phyloP scores from a whole-genome alignment of 108 stramenopile genomes.

The Stephanodiscus triporus region DNA sequence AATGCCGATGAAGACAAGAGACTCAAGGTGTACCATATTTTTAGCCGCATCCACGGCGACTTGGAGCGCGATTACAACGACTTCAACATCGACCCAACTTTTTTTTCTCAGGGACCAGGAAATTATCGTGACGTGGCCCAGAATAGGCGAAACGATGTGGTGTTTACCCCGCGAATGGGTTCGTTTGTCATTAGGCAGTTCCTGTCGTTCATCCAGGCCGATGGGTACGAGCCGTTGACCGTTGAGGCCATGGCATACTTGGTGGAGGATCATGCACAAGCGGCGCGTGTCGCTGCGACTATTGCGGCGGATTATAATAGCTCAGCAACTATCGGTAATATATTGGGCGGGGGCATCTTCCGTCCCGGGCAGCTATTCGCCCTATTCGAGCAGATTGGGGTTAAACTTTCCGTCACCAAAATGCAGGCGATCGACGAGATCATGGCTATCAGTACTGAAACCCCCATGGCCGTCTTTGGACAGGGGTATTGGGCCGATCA shows the following conservation, averaged over 20 bases:
- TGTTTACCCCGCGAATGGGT: constrained; percentile 87
- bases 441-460: constrained; percentile 65
- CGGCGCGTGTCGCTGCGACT: constrained; percentile 58
- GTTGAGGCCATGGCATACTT: constrained; percentile 88
- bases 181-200: constrained; percentile 89
- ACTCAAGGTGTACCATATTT: constrained; percentile 92
- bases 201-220: constrained; percentile 93
- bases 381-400: constrained; percentile 73
- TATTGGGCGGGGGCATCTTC: constrained; percentile 84
- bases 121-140: constrained; percentile 97
- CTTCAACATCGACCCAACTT: constrained; percentile 89
- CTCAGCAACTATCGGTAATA: constrained; percentile 57
- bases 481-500: constrained; percentile 92
- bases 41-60: constrained; percentile 96
- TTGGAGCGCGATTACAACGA: constrained; percentile 98
- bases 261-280: constrained; percentile 60
- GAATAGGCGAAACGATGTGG: constrained; percentile 94
- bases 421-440: constrained; percentile 74
- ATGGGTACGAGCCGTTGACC: constrained; percentile 96
- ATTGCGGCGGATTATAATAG: constrained; percentile 68
- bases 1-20: constrained; percentile 77
- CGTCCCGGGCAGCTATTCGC: constrained; percentile 93
- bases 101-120: constrained; percentile 94
- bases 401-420: constrained; percentile 62
- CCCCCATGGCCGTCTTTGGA: constrained; percentile 81